These are phyloP conservation scores for Coriaria nepalensis DNA, from an alignment of 306 rosid species.

Conservation along the genomic window DNA sequence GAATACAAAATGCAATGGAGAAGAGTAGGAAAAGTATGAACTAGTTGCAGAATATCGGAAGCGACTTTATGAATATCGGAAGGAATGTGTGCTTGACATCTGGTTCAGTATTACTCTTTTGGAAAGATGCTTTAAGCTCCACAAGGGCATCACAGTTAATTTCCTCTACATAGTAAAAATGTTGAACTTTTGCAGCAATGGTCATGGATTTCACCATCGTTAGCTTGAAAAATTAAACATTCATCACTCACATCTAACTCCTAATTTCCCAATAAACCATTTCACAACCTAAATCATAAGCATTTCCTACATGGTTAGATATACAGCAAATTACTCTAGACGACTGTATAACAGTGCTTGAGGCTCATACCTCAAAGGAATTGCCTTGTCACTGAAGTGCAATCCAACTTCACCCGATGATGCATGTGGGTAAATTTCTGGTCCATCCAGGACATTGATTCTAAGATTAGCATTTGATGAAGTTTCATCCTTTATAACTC, in stretches of 20 bases:
- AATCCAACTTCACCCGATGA: constrained; percentile 21
- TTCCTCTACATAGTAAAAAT: constrained; percentile 86
- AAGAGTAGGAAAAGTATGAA: neutral
- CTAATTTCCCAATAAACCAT: constrained; percentile 4
- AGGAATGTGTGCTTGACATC: constrained; percentile 80
- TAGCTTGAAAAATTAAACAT: constrained; percentile 32
- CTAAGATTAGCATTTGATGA: constrained; percentile 21
- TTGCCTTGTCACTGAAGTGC: constrained; percentile 35
- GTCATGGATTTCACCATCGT: constrained; percentile 81
- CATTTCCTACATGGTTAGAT: neutral
- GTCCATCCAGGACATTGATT: constrained; percentile 22
- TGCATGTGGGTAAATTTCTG: constrained; percentile 15
- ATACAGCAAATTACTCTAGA: neutral
- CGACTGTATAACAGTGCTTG: neutral
- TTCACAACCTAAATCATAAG: neutral
- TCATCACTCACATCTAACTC: constrained; percentile 4
- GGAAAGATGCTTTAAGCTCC: constrained; percentile 67
- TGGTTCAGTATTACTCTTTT: constrained; percentile 47
- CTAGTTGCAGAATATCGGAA: constrained; percentile 25
- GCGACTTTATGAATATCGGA: constrained; percentile 66
- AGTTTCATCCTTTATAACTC: constrained; percentile 29
- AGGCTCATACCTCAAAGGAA: constrained; percentile 46
- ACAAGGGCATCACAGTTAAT: constrained; percentile 61
- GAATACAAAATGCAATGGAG: neutral
- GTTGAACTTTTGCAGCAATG: constrained; percentile 82